These are phyloP conservation scores for Adansonia rubrostipa DNA, from an alignment of 441 rosid species.

Conservation along the genomic window DNA sequence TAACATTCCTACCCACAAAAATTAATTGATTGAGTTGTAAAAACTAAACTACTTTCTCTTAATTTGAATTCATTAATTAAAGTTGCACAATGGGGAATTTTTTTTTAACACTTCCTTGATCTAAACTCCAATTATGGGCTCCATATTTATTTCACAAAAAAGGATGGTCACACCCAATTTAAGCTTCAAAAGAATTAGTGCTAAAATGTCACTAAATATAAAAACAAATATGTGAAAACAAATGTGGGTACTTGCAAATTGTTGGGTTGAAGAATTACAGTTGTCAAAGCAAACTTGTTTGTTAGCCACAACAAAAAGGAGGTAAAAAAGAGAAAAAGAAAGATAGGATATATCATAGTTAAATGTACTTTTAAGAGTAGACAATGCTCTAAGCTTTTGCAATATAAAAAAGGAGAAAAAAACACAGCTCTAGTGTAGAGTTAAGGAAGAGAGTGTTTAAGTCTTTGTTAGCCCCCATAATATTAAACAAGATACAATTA, in stretches of 20 bases:
- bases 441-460: not conserved
- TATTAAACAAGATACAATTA: too few relatives aligned
- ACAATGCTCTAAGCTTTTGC: not conserved
- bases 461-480: too few relatives aligned
- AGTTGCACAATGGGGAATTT: too few relatives aligned
- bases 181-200: too few relatives aligned
- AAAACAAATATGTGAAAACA: not conserved
- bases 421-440: not conserved
- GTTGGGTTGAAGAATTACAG: not conserved
- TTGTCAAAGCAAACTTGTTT: slow-evolving; percentile 19
- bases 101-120: too few relatives aligned
- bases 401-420: not conserved
- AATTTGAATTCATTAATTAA: not conserved
- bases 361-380: not conserved
- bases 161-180: too few relatives aligned
- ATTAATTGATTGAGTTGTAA: not conserved
- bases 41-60: not conserved
- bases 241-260: slow-evolving; percentile 3
- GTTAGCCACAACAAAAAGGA: not conserved
- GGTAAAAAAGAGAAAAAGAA: not conserved
- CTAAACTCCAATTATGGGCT: too few relatives aligned
- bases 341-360: not conserved
- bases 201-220: not conserved
- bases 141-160: too few relatives aligned
- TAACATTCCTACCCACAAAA: not conserved